Evolutionary conservation across 768 basidiomycete species (phyloP).

Genomic region (Boletus pseudo-olivaceus): DNA sequence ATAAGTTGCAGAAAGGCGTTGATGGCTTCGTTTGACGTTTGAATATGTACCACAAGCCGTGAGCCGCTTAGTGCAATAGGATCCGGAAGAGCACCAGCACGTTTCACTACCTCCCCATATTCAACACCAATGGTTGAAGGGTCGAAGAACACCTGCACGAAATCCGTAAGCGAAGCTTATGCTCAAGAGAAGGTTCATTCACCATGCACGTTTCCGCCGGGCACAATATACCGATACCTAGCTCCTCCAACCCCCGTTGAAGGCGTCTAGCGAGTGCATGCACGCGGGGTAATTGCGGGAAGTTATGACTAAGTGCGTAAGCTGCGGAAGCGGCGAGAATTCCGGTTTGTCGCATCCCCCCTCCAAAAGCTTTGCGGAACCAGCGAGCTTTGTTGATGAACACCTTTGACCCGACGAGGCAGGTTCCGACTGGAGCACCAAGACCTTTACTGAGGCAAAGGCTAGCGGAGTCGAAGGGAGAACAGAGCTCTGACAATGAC

Average conservation of each 20-base stretch:
- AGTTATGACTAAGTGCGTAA: constrained; percentile 82
- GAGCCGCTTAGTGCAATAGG: constrained; percentile 69
- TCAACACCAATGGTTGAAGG: constrained; percentile 66
- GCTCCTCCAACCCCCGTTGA: constrained; percentile 63
- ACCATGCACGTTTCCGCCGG: constrained; percentile 93
- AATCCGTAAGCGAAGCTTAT: neutral
- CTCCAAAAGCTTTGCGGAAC: constrained; percentile 94
- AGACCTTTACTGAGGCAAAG: constrained; percentile 97
- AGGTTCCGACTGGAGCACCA: constrained; percentile 82
- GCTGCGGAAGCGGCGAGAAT: constrained; percentile 79
- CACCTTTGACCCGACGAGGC: constrained; percentile 74
- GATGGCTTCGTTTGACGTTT: constrained; percentile 75
- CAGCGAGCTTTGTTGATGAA: constrained; percentile 78
- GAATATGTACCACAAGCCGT: constrained; percentile 87
- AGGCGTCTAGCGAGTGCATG: constrained; percentile 73
- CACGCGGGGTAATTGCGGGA: constrained; percentile 67
- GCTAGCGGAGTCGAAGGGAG: constrained; percentile 88
- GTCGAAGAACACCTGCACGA: constrained; percentile 73
- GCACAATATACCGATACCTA: constrained; percentile 70
- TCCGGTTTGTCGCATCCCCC: constrained; percentile 93
- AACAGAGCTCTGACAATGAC: constrained; percentile 71
- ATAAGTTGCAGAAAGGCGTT: constrained; percentile 74
- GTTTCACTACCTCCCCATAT: constrained; percentile 63
- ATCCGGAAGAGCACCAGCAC: constrained; percentile 57
- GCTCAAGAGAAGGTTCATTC: constrained; percentile 15